Base-by-base conservation (phyloP, 2,329 filamentous ascomycete genomes). In the Microcyclosporella mali region DNA sequence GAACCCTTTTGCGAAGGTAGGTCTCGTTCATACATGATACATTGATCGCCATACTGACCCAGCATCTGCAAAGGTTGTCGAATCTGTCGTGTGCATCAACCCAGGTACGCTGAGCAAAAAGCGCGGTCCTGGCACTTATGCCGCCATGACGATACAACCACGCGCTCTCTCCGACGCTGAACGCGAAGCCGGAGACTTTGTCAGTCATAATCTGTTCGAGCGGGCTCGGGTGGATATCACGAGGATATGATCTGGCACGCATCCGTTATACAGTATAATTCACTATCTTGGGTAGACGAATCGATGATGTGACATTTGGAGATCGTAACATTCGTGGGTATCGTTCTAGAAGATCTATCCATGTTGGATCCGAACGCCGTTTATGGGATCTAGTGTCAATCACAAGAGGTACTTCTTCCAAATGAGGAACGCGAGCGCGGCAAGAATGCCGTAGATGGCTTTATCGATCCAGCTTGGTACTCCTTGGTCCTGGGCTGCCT, bases 61-160 rank as follows among this genome's bases (percentile, higher is more conserved):
- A 2, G 17, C 30, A 31, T 3, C 10, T 38, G 1, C 54, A 27
- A 28, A 95, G 88, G 88, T 95, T 32, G 82, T 97, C 9, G 87
- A 95, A 59, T 87, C 84, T 53, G 88, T 95, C 0, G 67, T 97
- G 6, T 81, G 88, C 10, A 84, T 98, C 58, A 98, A 98, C 63
- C 90, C 92, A 0, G 90, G 92, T 4, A 82, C 80, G 37, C 69
- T 95, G 27, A 92, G 88, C 12, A 95, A 94, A 67, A 80, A 85
- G 43, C 82, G 81, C 46, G 88, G 83, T 1, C 76, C 89, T 0
- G 92, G 92, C 4, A 95, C 88, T 1, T 97, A 84, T 63, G 86
- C 88, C 1, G 81, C 83, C 38, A 77, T 98, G 73, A 79, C 79
- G 15, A 68, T 97, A 6, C 76, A 85, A 50, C 81, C 85, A 2